phyloP scores from a whole-genome alignment of 2,329 filamentous ascomycete species.

The Juglanconis sp. region DNA sequence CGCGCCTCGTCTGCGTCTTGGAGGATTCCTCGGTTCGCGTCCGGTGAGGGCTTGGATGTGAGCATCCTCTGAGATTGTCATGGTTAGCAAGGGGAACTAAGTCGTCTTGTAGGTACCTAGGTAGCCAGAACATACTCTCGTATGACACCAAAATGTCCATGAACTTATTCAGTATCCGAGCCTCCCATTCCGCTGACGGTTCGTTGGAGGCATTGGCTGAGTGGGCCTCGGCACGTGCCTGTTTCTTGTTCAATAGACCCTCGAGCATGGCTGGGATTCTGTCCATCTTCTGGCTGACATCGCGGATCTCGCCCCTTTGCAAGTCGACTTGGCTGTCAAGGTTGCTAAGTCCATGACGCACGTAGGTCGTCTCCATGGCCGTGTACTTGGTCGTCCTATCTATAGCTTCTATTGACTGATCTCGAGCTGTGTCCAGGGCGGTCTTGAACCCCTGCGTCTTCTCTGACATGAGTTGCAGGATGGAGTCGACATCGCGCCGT shows the following conservation, averaged over 20 bases:
- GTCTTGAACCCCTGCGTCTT: background rate
- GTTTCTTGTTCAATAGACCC: too few species aligned
- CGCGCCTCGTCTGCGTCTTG: background rate
- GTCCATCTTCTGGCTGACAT: too few species aligned
- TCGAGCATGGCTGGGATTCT: too few species aligned
- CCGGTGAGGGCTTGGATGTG: background rate
- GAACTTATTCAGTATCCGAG: too few species aligned
- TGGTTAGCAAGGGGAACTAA: too few species aligned
- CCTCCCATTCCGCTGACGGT: too few species aligned
- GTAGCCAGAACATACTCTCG: background rate
- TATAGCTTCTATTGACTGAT: background rate
- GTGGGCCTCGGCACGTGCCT: too few species aligned
- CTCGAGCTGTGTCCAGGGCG: background rate
- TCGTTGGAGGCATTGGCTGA: background rate
- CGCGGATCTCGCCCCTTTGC: too few species aligned
- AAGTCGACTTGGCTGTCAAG: too few species aligned
- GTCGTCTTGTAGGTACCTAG: too few species aligned
- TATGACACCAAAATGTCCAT: background rate
- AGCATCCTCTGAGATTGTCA: background rate
- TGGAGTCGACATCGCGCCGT: background rate
- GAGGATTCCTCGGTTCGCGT: background rate
- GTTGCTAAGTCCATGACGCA: too few species aligned
- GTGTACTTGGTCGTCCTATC: background rate
- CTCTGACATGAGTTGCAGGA: background rate
- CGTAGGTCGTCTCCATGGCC: too few species aligned